Evolutionary conservation across 148 eudicot species (phyloP).

Genomic region (Dianthus caryophyllus): DNA sequence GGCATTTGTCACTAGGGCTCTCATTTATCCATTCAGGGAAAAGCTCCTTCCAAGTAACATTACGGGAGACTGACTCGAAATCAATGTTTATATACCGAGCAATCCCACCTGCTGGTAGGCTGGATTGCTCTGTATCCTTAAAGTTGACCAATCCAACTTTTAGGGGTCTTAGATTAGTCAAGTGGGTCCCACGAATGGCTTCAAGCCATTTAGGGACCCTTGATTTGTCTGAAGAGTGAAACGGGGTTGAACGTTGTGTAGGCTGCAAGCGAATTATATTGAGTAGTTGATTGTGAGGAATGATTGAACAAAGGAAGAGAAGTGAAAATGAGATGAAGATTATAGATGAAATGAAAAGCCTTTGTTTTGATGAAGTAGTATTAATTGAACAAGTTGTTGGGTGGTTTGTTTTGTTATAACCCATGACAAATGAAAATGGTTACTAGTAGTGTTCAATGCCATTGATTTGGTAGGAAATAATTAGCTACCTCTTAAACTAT

Average conservation of each 20-base stretch:
- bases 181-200: slow-evolving; percentile 14
- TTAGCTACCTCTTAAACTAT: slow-evolving; percentile 8
- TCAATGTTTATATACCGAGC: slow-evolving; percentile 25
- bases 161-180: slow-evolving; percentile 15
- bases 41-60: slow-evolving; percentile 38
- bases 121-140: slow-evolving; percentile 2
- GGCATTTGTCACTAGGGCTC: slow-evolving; percentile 34
- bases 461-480: not conserved
- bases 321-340: slow-evolving; percentile 21
- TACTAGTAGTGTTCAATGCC: not conserved
- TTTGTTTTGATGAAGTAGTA: slow-evolving; percentile 9
- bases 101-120: slow-evolving; percentile 19
- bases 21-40: slow-evolving; percentile 68
- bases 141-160: slow-evolving; percentile 56
- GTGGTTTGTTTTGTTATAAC: slow-evolving; percentile 16
- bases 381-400: slow-evolving; percentile 7
- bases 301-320: slow-evolving; percentile 24
- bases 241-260: not conserved
- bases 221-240: not conserved
- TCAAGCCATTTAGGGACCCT: slow-evolving; percentile 45
- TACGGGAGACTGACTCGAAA: slow-evolving; percentile 29
- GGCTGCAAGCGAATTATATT: slow-evolving; percentile 14
- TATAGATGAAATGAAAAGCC: slow-evolving; percentile 22
- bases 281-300: slow-evolving; percentile 14
- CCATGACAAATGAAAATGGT: slow-evolving; percentile 15